Evolutionary conservation across 306 rosid genomes (phyloP).

Genomic region (Glycyrrhiza uralensis): DNA sequence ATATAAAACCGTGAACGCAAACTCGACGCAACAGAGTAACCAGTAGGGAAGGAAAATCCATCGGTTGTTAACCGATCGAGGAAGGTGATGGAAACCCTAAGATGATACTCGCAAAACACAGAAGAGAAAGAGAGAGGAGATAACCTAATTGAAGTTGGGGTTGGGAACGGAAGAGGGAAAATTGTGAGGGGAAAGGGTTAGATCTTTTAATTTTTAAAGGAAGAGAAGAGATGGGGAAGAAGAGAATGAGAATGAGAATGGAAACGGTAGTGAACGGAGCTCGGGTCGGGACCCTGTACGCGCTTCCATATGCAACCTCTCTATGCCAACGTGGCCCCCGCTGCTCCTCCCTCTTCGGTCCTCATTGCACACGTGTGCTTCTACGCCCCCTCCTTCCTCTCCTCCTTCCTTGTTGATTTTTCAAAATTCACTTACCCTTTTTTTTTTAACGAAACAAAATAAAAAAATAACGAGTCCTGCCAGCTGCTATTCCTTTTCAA

Average conservation of each 20-base stretch:
- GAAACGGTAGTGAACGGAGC: not conserved
- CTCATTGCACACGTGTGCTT: not conserved
- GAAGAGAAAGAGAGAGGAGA: not conserved
- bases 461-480: no score
- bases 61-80: not conserved
- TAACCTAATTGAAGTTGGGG: not conserved
- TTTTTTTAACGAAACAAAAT: no score
- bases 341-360: not conserved
- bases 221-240: not conserved
- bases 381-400: no score
- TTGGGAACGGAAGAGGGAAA: slow-evolving; percentile 8
- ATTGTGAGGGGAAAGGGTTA: not conserved
- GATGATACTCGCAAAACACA: not conserved
- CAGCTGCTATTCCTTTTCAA: no score
- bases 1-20: not conserved
- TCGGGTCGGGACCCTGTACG: not conserved
- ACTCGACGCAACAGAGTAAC: not conserved
- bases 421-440: not conserved
- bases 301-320: not conserved
- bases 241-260: not conserved
- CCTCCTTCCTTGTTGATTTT: no score
- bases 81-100: slow-evolving; percentile 19
- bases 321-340: not conserved
- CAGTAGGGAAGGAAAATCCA: not conserved
- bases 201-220: no score